Conservation (phyloP, 2,329 filamentous ascomycete species). For the Cryphonectria japonica region DNA sequence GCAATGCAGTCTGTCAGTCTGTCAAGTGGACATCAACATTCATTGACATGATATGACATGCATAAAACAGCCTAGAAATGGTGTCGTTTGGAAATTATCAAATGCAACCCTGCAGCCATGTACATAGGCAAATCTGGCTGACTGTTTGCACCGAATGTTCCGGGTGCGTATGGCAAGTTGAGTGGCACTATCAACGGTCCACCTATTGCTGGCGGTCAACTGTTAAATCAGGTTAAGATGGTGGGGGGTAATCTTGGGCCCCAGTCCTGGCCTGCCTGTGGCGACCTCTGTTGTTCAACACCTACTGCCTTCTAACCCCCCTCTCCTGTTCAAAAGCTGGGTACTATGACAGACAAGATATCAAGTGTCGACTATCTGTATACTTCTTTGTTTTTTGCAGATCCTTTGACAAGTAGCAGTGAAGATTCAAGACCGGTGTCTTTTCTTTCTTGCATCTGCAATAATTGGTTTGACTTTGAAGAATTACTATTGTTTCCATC, state of each 20-base stretch:
- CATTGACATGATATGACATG: not conserved
- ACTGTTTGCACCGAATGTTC: not conserved
- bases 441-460: not conserved
- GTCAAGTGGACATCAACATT: not conserved
- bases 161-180: not conserved
- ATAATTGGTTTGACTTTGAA: not conserved
- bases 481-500: too few relatives aligned
- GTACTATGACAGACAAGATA: not conserved
- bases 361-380: not conserved
- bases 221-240: slow-evolving; percentile 3
- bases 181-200: not conserved
- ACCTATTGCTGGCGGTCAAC: not conserved
- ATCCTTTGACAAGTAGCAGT: not conserved
- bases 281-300: not conserved
- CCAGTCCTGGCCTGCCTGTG: not conserved
- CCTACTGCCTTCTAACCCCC: not conserved
- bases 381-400: not conserved
- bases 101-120: not conserved
- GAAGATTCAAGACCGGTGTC: not conserved
- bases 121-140: not conserved
- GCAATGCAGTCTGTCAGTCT: not conserved
- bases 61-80: not conserved
- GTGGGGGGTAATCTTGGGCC: not conserved
- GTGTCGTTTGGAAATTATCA: not conserved
- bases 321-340: not conserved